These are phyloP conservation scores for Candolleomyces aberdarensis DNA, from an alignment of 768 basidiomycete genomes.

Conservation along the genomic window DNA sequence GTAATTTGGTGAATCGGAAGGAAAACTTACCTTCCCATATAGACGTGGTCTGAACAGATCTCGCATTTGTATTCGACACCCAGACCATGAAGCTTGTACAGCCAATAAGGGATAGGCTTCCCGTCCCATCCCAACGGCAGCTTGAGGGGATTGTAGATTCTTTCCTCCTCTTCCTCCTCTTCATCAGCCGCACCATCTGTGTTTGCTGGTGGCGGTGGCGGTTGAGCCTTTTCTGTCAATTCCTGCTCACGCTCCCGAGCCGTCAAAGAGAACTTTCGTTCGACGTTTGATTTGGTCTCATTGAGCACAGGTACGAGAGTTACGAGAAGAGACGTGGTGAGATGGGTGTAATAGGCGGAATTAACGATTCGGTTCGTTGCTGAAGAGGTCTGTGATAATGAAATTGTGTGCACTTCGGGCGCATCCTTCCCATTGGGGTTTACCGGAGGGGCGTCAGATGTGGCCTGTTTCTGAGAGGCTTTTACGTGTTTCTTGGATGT, in stretches of 20 bases:
- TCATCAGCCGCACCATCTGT: constrained; percentile 49
- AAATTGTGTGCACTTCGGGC: constrained; percentile 22
- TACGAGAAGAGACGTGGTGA: constrained; percentile 64
- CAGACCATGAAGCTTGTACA: constrained; percentile 96
- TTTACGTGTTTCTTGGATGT: constrained; percentile 96
- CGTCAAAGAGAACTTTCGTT: constrained; percentile 93
- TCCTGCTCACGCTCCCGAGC: constrained; percentile 98
- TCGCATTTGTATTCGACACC: constrained; percentile 99
- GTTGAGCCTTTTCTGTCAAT: constrained; percentile 65
- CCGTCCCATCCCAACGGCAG: constrained; percentile 97
- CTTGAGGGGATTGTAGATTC: constrained; percentile 97
- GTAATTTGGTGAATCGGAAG: not conserved
- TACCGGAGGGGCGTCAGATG: constrained; percentile 40
- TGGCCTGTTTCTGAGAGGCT: constrained; percentile 72
- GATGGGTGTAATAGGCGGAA: constrained; percentile 69
- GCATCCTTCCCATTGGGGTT: constrained; percentile 58
- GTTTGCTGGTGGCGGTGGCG: constrained; percentile 43
- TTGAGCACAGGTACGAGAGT: constrained; percentile 64
- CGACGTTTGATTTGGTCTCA: constrained; percentile 95
- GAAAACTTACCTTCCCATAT: constrained; percentile 81
- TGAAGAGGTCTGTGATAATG: constrained; percentile 28
- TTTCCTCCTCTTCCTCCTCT: constrained; percentile 93
- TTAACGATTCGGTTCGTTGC: constrained; percentile 52
- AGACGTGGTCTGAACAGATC: constrained; percentile 95
- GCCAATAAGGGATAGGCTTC: constrained; percentile 98